A percentile compares a stretch with the other conserved stretches of the same genome.
These are phyloP conservation scores for Euphorbia pulcherrima DNA, from an alignment of 345 rosid genomes.

Conservation along the genomic window DNA sequence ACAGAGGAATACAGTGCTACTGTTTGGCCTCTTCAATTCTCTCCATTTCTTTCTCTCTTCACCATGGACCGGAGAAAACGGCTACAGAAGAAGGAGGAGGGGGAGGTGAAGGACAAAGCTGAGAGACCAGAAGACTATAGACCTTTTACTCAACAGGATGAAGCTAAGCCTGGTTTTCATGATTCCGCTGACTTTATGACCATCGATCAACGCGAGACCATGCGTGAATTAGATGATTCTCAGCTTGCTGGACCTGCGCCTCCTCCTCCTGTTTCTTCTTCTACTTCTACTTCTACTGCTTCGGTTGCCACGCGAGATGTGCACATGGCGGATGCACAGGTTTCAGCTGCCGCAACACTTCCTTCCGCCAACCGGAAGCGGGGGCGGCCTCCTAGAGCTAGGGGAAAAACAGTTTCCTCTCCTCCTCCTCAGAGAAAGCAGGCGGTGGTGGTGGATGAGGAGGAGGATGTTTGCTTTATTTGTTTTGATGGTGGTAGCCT, in stretches of 20 bases:
- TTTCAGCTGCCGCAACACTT: conserved; percentile 18
- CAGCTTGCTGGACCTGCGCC: conserved; percentile 35
- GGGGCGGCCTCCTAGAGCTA: conserved; percentile 67
- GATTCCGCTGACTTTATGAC: conserved; percentile 40
- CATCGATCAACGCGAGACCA: conserved; percentile 52
- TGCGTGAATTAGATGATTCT: conserved; percentile 38
- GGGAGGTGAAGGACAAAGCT: conserved; percentile 11
- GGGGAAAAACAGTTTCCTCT: conserved; percentile 16
- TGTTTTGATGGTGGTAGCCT: conserved; percentile 98
- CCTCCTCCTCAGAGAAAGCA: conserved; percentile 25
- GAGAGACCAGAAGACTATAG: conserved; percentile 11
- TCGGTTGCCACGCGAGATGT: conserved; percentile 11
- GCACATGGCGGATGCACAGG: conserved; percentile 24
- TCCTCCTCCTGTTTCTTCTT: conserved; percentile 6
- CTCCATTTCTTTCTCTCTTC: neutral
- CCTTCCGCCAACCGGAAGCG: conserved; percentile 52
- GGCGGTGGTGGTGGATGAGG: conserved; percentile 39
- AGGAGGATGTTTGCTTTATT: conserved; percentile 96
- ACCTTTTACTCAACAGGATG: conserved; percentile 21
- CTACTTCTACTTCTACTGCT: conserved; percentile 10
- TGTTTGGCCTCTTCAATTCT: neutral
- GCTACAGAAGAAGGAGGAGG: conserved; percentile 23
- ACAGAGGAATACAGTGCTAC: neutral
- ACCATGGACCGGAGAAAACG: conserved; percentile 36
- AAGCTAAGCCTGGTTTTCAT: conserved; percentile 12